phyloP scores from a whole-genome alignment of 176 grass and related monocot species.

The Phoenix roebelenii region DNA sequence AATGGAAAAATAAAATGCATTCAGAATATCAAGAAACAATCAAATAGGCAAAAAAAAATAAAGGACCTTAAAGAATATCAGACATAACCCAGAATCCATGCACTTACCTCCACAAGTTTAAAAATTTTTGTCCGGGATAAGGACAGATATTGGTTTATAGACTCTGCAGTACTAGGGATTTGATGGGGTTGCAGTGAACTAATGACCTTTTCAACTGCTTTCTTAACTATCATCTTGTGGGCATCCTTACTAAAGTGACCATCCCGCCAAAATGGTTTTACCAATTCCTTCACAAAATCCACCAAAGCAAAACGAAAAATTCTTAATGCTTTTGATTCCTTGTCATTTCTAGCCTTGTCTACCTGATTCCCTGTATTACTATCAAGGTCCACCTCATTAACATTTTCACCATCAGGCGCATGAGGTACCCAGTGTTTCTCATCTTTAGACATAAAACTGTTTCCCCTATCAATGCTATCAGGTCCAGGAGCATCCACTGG shows the following conservation, averaged over 20 bases:
- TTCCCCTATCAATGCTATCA: no score
- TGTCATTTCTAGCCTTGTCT: not conserved
- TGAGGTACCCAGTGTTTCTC: no score
- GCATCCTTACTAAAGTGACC: conserved; percentile 23
- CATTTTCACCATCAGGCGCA: no score
- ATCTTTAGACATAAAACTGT: no score
- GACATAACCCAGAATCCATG: no score
- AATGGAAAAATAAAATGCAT: not conserved
- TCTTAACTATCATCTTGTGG: conserved; percentile 22
- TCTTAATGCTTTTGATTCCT: conserved; percentile 17
- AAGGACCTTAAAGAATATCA: not conserved
- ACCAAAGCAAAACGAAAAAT: conserved; percentile 25
- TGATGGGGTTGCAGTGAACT: conserved; percentile 11
- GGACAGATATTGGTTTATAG: conserved; percentile 19
- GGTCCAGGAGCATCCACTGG: no score
- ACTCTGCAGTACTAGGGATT: conserved; percentile 13
- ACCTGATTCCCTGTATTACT: no score
- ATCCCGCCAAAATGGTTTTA: conserved; percentile 22
- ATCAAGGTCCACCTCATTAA: no score
- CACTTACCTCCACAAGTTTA: conserved; percentile 27
- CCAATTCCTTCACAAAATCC: conserved; percentile 27
- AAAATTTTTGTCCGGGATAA: conserved; percentile 10
- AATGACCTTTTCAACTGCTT: conserved; percentile 15
- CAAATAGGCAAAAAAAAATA: not conserved
- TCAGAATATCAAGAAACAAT: not conserved